phyloP scores from a whole-genome alignment of 139 green algal species.

The Desmodesmus armatus region DNA sequence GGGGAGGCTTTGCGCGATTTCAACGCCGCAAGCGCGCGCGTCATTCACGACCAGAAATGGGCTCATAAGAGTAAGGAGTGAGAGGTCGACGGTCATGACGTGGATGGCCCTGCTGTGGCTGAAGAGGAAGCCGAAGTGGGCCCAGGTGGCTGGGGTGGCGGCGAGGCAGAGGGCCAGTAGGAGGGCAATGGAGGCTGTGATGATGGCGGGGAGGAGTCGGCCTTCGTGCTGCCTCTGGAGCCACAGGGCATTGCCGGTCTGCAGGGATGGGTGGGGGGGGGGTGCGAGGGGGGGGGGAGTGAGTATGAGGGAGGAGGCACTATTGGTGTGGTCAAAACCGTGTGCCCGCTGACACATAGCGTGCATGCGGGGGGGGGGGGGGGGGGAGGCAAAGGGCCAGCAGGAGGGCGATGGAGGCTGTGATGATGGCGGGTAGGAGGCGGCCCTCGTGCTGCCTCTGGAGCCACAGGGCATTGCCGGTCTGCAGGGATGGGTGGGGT shows the following conservation, averaged over 20 bases:
- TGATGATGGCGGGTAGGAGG: neutral
- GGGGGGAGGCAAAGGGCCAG: neutral
- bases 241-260: neutral
- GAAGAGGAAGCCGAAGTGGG: slow-evolving; percentile 26
- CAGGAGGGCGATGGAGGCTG: too few species aligned
- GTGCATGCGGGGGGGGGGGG: neutral
- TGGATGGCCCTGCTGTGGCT: slow-evolving; percentile 16
- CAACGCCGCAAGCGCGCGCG: neutral
- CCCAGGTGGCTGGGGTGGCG: slow-evolving; percentile 22
- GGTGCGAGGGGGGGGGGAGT: too few species aligned
- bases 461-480: neutral
- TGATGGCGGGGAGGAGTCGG: neutral
- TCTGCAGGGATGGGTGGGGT: too few species aligned
- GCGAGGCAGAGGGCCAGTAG: neutral
- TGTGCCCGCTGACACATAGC: too few species aligned
- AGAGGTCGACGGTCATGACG: slow-evolving; percentile 30
- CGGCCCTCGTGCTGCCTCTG: neutral
- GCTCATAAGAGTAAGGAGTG: neutral
- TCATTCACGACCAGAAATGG: slow-evolving; percentile 4
- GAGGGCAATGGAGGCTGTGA: neutral
- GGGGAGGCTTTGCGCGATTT: neutral
- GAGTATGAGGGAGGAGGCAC: too few species aligned
- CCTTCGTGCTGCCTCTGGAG: neutral
- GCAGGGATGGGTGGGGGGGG: too few species aligned
- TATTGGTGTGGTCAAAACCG: too few species aligned